Evolutionary conservation across 306 rosid genomes (phyloP).

Genomic region (Vigna trinervia): DNA sequence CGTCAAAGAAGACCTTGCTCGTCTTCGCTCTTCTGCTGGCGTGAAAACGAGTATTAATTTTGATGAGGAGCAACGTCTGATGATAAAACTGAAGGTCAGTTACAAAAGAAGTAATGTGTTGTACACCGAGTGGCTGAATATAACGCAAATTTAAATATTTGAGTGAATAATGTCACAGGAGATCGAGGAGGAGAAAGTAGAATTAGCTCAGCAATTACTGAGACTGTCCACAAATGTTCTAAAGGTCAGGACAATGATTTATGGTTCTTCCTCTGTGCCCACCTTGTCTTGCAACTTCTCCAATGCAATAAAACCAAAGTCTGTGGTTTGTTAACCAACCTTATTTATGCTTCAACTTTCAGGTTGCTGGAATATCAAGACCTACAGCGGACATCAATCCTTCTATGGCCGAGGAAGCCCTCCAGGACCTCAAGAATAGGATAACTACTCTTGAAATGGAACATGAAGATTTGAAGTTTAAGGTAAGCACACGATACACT

Average conservation of each 20-base stretch:
- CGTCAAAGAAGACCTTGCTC: slow-evolving; percentile 70
- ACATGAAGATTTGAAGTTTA: slow-evolving; percentile 69
- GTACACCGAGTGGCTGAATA: slow-evolving; percentile 5
- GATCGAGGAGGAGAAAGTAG: slow-evolving; percentile 80
- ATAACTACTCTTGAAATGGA: slow-evolving; percentile 73
- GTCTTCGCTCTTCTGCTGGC: slow-evolving; percentile 67
- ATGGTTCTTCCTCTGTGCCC: slow-evolving; percentile 1
- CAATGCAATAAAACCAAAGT: slow-evolving; percentile 20
- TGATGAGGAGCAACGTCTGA: slow-evolving; percentile 80
- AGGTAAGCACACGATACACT: slow-evolving; percentile 53
- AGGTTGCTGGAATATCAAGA: slow-evolving; percentile 87
- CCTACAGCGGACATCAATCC: slow-evolving; percentile 61
- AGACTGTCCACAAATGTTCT: slow-evolving; percentile 71
- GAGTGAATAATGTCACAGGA: slow-evolving; percentile 61
- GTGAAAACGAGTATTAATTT: slow-evolving; percentile 55
- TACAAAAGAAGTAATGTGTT: slow-evolving; percentile 6
- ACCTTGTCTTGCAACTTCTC: background rate
- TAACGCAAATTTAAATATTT: slow-evolving; percentile 36
- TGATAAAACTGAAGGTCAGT: slow-evolving; percentile 75
- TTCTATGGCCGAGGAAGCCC: slow-evolving; percentile 77
- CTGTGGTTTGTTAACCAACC: background rate
- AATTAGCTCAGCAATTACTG: slow-evolving; percentile 77
- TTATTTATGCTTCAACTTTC: slow-evolving; percentile 36
- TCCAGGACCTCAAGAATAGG: slow-evolving; percentile 62
- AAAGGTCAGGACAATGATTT: slow-evolving; percentile 54